Conservation (phyloP, 345 rosid species). For the Lumnitzera racemosa region DNA sequence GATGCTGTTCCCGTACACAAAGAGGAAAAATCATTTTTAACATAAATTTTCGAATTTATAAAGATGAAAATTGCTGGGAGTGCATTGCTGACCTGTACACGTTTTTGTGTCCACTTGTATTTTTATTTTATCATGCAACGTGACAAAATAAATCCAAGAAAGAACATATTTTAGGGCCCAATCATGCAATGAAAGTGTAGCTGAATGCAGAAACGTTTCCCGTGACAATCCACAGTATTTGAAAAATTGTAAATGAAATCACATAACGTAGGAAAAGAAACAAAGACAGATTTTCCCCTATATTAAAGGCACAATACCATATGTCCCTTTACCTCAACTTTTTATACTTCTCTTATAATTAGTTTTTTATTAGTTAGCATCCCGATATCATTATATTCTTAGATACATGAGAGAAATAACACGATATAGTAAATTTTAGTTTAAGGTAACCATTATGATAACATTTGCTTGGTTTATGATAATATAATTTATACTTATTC, state of each 20-base stretch:
- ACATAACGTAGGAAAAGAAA: neutral
- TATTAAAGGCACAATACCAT: too few relatives aligned
- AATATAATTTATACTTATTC: too few relatives aligned
- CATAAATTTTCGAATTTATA: neutral
- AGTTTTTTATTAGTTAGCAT: too few relatives aligned
- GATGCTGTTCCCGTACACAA: too few relatives aligned
- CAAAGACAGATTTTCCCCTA: neutral
- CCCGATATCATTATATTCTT: too few relatives aligned
- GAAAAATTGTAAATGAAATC: constrained; percentile 1
- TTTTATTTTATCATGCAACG: constrained; percentile 12
- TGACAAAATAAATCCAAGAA: constrained; percentile 22
- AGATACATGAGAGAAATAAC: too few relatives aligned
- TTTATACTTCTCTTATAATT: too few relatives aligned
- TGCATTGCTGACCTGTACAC: constrained; percentile 25
- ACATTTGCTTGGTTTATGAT: too few relatives aligned
- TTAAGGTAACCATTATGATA: too few relatives aligned
- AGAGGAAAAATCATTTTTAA: too few relatives aligned
- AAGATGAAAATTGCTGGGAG: constrained; percentile 3
- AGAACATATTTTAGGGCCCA: constrained; percentile 18
- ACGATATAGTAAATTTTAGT: too few relatives aligned
- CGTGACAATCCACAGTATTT: constrained; percentile 37
- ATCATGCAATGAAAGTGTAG: constrained; percentile 14
- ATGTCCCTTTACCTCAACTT: too few relatives aligned
- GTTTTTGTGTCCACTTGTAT: constrained; percentile 12
- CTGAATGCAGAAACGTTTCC: constrained; percentile 35